Evolutionary conservation across 176 grass and related monocot genomes (phyloP).

Genomic region (Musa beccarii): DNA sequence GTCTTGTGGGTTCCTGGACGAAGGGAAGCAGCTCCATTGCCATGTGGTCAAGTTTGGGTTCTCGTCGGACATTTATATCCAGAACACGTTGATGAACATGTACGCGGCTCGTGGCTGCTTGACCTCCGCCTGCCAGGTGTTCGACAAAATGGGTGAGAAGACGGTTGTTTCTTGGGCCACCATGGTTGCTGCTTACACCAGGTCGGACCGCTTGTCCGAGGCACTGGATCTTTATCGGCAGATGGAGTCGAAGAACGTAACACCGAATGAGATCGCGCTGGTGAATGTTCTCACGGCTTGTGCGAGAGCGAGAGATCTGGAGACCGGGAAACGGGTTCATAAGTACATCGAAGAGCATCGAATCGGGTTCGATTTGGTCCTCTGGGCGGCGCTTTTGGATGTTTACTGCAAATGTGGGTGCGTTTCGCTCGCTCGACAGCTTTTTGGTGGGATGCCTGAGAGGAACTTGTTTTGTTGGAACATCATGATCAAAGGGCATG

Average conservation of each 20-base stretch:
- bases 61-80: conserved; percentile 6
- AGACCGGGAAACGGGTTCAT: conserved; percentile 19
- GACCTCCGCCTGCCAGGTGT: conserved; percentile 4
- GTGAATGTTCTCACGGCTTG: conserved; percentile 22
- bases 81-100: conserved; percentile 15
- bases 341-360: conserved; percentile 5
- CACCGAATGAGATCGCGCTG: conserved; percentile 10
- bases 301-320: conserved; percentile 8
- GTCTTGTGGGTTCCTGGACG: not conserved
- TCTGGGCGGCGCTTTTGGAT: conserved; percentile 15
- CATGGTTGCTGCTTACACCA: conserved; percentile 18
- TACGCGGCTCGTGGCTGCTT: conserved; percentile 10
- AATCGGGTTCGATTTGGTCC: conserved; percentile 13
- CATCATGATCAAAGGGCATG: conserved; percentile 19
- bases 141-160: conserved; percentile 9
- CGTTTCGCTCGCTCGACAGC: conserved; percentile 4
- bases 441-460: conserved; percentile 16
- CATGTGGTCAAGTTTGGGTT: conserved; percentile 18
- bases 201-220: conserved; percentile 4
- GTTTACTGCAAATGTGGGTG: conserved; percentile 18
- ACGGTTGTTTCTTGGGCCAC: conserved; percentile 15
- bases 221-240: conserved; percentile 15
- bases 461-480: conserved; percentile 18
- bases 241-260: conserved; percentile 5
- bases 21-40: conserved; percentile 15